phyloP scores from a whole-genome alignment of 768 basidiomycete species.

The Auricularia sp. region DNA sequence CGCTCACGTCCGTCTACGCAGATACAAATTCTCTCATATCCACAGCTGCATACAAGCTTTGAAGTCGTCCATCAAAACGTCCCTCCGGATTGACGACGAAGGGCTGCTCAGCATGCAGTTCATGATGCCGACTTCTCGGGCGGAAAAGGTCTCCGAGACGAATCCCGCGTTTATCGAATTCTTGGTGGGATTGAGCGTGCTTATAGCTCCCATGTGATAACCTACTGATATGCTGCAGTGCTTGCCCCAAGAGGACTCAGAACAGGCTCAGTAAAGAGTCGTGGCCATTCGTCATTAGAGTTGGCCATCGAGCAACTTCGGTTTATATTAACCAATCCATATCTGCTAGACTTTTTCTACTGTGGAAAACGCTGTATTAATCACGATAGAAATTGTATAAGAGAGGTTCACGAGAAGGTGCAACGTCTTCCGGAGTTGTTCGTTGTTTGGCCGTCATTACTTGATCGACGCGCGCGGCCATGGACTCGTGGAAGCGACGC shows the following conservation, averaged over 20 bases:
- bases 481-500: constrained; percentile 2
- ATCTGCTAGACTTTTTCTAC: no score
- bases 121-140: constrained; percentile 56
- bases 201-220: not conserved
- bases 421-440: no score
- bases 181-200: constrained; percentile 43
- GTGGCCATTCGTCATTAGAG: not conserved
- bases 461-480: not conserved
- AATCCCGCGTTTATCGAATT: constrained; percentile 78
- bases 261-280: no score
- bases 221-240: not conserved
- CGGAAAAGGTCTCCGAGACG: constrained; percentile 10
- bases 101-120: constrained; percentile 86
- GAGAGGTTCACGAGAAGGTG: no score
- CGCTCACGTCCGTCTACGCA: constrained; percentile 21
- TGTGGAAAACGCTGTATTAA: no score
- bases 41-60: constrained; percentile 61
- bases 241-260: not conserved
- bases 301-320: no score
- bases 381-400: no score
- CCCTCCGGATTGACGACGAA: constrained; percentile 71
- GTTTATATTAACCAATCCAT: no score
- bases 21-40: constrained; percentile 80
- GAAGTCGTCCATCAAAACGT: constrained; percentile 78
- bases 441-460: no score